Percentiles rank a stretch among this genome's conserved stretches.
Evolutionary conservation across 2,329 filamentous ascomycete genomes (phyloP).

Genomic region (Venturia nashicola): DNA sequence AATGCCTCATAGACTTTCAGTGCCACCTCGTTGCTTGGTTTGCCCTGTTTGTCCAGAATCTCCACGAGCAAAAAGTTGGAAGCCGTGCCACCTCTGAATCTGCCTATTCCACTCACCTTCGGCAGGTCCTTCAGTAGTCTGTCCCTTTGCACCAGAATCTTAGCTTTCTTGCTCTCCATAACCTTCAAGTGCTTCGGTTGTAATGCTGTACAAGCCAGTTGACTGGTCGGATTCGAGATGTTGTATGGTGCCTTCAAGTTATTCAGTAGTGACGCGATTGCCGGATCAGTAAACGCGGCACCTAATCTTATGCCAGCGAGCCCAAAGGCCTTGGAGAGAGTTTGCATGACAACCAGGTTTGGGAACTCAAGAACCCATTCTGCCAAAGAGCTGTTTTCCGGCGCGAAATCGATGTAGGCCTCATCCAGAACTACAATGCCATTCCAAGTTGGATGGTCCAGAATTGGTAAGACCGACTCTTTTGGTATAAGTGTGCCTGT

Average conservation of each 20-base stretch:
- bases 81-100: slow-evolving; percentile 64
- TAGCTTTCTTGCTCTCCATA: slow-evolving; percentile 59
- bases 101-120: slow-evolving; percentile 63
- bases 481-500: slow-evolving; percentile 72
- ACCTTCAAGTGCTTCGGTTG: slow-evolving; percentile 52
- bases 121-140: slow-evolving; percentile 63
- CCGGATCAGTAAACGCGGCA: slow-evolving; percentile 63
- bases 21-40: slow-evolving; percentile 69
- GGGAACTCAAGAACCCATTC: slow-evolving; percentile 89
- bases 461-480: slow-evolving; percentile 56
- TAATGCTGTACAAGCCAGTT: slow-evolving; percentile 65
- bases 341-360: slow-evolving; percentile 96
- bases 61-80: slow-evolving; percentile 90
- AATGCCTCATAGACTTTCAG: slow-evolving; percentile 71
- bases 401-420: slow-evolving; percentile 91
- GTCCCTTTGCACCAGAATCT: slow-evolving; percentile 65
- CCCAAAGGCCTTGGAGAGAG: slow-evolving; percentile 93
- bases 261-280: slow-evolving; percentile 73
- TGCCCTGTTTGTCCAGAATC: slow-evolving; percentile 59
- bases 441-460: slow-evolving; percentile 88
- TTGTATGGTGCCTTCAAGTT: slow-evolving; percentile 95
- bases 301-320: slow-evolving; percentile 88
- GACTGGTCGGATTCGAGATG: slow-evolving; percentile 76
- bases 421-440: slow-evolving; percentile 89
- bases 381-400: slow-evolving; percentile 65